Conservation (phyloP, 129 eudicot species). For the Pittosporum tobira region DNA sequence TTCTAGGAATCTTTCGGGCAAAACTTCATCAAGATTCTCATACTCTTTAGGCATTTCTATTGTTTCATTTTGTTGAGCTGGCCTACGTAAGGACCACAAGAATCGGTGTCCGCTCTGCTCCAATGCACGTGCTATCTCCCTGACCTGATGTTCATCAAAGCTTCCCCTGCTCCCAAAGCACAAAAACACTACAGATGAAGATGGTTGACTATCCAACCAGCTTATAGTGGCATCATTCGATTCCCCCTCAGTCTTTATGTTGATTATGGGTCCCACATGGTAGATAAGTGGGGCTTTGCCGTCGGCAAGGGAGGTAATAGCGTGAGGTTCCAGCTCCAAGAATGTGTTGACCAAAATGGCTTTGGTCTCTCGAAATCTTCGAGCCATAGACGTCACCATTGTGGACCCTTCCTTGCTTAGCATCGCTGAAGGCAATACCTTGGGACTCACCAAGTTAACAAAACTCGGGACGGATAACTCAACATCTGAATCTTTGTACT, state of each 20-base stretch:
- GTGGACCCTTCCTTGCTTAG: too few species aligned
- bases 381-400: too few species aligned
- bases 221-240: too few species aligned
- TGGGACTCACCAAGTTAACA: not conserved
- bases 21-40: conserved; percentile 7
- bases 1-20: conserved; percentile 25
- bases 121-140: conserved; percentile 25
- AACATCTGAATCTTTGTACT: conserved; percentile 11
- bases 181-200: conserved; percentile 27
- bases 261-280: not conserved
- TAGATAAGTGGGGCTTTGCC: not conserved
- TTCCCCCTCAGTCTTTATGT: not conserved
- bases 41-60: not conserved
- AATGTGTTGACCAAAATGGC: too few species aligned
- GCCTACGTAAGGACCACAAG: too few species aligned
- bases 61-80: conserved; percentile 3
- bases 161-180: conserved; percentile 29
- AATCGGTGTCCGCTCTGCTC: conserved; percentile 16
- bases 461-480: conserved; percentile 17
- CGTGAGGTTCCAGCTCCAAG: too few species aligned
- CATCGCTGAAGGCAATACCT: too few species aligned
- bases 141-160: conserved; percentile 13
- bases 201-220: conserved; percentile 29
- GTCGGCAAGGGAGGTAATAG: too few species aligned
- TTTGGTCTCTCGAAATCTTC: too few species aligned